Evolutionary conservation across 1,284 basidiomycete species (phyloP).

Genomic region (Lentinula novae-zelandiae): DNA sequence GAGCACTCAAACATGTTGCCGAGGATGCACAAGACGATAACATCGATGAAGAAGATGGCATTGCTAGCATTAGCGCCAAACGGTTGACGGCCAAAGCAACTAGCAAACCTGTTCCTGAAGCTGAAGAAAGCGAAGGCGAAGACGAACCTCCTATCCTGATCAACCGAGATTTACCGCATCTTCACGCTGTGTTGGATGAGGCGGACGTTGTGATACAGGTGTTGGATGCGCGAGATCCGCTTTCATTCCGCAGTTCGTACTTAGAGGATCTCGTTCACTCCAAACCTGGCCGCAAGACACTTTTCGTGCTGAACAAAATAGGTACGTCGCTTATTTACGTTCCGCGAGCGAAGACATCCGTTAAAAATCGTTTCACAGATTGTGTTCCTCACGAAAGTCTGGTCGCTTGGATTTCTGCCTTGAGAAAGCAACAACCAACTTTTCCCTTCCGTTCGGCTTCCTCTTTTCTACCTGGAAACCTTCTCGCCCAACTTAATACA

Average conservation of each 20-base stretch:
- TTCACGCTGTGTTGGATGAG: slow-evolving; percentile 73
- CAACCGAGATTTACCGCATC: slow-evolving; percentile 63
- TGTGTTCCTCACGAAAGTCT: slow-evolving; percentile 82
- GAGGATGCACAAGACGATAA: slow-evolving; percentile 27
- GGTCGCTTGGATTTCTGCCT: slow-evolving; percentile 68
- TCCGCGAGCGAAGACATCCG: neutral
- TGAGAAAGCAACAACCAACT: slow-evolving; percentile 70
- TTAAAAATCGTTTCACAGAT: slow-evolving; percentile 45
- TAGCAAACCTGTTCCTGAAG: slow-evolving; percentile 22
- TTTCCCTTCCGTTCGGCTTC: slow-evolving; percentile 80
- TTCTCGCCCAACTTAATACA: slow-evolving; percentile 22
- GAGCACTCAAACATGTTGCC: slow-evolving; percentile 29
- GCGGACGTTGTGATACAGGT: slow-evolving; percentile 86
- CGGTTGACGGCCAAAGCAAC: slow-evolving; percentile 30
- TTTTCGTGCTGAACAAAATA: slow-evolving; percentile 84
- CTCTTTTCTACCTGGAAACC: slow-evolving; percentile 51
- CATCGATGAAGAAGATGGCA: slow-evolving; percentile 33
- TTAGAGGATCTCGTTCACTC: slow-evolving; percentile 56
- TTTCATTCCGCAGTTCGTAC: slow-evolving; percentile 61
- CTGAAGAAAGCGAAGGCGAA: slow-evolving; percentile 34
- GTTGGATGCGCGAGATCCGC: slow-evolving; percentile 83
- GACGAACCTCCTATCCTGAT: slow-evolving; percentile 59
- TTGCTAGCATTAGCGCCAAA: slow-evolving; percentile 41
- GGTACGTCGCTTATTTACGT: slow-evolving; percentile 40
- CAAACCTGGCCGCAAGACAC: slow-evolving; percentile 48